phyloP scores from a whole-genome alignment of 2,329 filamentous ascomycete genomes.

The Bipolaris cookei region DNA sequence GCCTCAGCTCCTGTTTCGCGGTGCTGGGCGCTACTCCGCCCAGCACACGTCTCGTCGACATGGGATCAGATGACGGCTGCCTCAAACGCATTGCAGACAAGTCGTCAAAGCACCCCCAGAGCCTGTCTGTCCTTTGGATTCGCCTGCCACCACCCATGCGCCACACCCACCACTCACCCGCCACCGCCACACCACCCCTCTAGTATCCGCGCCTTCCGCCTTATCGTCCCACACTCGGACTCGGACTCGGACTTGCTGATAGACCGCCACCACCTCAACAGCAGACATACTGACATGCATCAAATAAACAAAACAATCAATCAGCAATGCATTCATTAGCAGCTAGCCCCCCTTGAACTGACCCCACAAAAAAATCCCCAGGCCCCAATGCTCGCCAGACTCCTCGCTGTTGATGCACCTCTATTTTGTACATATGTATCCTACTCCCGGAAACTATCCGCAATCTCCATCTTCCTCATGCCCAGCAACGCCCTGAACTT shows the following conservation, averaged over 20 bases:
- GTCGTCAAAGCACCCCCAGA: slow-evolving; percentile 16
- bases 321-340: neutral
- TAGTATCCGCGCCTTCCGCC: neutral
- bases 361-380: neutral
- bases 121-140: too few relatives aligned
- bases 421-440: neutral
- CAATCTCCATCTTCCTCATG: slow-evolving; percentile 40
- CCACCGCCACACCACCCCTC: neutral
- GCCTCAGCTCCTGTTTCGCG: slow-evolving; percentile 3
- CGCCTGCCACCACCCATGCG: neutral
- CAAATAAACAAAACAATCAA: too few relatives aligned
- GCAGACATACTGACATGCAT: neutral
- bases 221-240: neutral
- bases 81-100: slow-evolving; percentile 31
- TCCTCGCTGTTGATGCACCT: slow-evolving; percentile 2
- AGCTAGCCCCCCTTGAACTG: neutral
- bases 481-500: slow-evolving; percentile 59
- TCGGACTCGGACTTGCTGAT: neutral
- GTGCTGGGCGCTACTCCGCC: neutral
- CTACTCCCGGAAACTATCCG: slow-evolving; percentile 24
- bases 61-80: slow-evolving; percentile 6
- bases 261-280: neutral
- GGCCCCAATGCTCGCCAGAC: slow-evolving; percentile 1
- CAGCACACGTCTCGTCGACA: slow-evolving; percentile 1
- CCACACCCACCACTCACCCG: neutral